Conservation (phyloP, 1,139 yeast species). For the Saccharomyces hybrid region DNA sequence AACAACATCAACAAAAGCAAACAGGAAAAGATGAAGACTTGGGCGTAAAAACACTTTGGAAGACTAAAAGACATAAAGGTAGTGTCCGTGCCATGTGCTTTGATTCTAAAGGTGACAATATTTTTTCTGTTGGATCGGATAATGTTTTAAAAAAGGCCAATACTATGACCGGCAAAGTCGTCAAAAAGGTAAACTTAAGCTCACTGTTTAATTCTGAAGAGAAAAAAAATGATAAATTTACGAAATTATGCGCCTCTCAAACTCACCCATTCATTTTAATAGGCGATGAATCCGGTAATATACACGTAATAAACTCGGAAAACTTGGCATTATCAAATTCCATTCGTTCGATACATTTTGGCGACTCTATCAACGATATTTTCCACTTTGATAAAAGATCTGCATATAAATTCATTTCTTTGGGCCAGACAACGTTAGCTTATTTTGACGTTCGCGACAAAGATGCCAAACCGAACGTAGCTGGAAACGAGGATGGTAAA, state of each 20-base stretch:
- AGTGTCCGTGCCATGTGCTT: conserved; percentile 72
- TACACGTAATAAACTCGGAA: conserved; percentile 55
- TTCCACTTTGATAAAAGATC: conserved; percentile 59
- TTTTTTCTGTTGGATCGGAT: conserved; percentile 76
- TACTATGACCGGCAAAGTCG: conserved; percentile 69
- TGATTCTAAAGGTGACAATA: conserved; percentile 42
- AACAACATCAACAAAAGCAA: neutral
- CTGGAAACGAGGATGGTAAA: conserved; percentile 34
- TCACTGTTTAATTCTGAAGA: neutral
- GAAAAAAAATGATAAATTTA: conserved; percentile 32
- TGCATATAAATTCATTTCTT: conserved; percentile 71
- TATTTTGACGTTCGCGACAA: conserved; percentile 69
- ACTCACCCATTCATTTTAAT: conserved; percentile 59
- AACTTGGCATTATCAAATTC: conserved; percentile 38
- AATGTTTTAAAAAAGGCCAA: conserved; percentile 68
- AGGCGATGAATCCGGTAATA: conserved; percentile 75
- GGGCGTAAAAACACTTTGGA: conserved; percentile 51
- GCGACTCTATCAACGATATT: conserved; percentile 71
- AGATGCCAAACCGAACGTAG: conserved; percentile 14
- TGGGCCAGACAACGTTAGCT: conserved; percentile 77
- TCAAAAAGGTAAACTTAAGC: conserved; percentile 40
- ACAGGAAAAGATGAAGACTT: neutral
- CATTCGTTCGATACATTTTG: conserved; percentile 49
- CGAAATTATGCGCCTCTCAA: conserved; percentile 55
- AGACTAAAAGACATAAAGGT: conserved; percentile 84